Base-by-base conservation (phyloP, 306 rosid species). In the Acmispon strigosus region DNA sequence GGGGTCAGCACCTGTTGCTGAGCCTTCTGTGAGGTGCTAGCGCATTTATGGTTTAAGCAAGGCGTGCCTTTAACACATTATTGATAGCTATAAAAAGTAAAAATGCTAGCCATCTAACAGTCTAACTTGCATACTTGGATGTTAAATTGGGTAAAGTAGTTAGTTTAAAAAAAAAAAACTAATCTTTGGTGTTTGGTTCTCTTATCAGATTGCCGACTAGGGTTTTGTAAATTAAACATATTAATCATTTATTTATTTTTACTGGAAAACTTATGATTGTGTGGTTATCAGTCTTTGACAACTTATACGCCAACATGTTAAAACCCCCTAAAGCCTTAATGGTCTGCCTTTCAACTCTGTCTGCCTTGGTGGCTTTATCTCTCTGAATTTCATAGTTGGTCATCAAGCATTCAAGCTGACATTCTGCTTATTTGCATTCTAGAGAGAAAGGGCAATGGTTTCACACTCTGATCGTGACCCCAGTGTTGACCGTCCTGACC, bases 401-500 rank as follows among this genome's bases (percentile, higher is more conserved):
- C 56, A 73, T 27, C 32, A 27, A 27, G 37, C 37, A 5, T 32
- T 43, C 51, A 63, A 57, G 75, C 67, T 82, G 49, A 76, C 69
- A 74, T 69, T 63, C 22, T 57, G n/a, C 52, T 73, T 72, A 44
- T 60, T 59, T 85, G 49, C 67, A 52, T 75, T 59, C 68, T 96
- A 95, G 99, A 86, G 85, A 79, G 97, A 89, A 64, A 84, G 90
- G 84, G 66, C 77, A 39, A 44, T 83, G 77, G 83, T 77, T 73
- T 84, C 94, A 57, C 87, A 84, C 62, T 84, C 81, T 62, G 97
- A 95, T 34, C 89, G 81, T 65, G 99, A 95, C 80, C 83, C 78
- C 45, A 91, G 96, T 84, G 97, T 91, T 81, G 97, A 91, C 73
- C 88, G 83, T 47, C 92, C 99, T 57, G 99, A 87, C 58, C 84